These are phyloP conservation scores for Rubia peregrina DNA, from an alignment of 305 asterid species.

Conservation along the genomic window DNA sequence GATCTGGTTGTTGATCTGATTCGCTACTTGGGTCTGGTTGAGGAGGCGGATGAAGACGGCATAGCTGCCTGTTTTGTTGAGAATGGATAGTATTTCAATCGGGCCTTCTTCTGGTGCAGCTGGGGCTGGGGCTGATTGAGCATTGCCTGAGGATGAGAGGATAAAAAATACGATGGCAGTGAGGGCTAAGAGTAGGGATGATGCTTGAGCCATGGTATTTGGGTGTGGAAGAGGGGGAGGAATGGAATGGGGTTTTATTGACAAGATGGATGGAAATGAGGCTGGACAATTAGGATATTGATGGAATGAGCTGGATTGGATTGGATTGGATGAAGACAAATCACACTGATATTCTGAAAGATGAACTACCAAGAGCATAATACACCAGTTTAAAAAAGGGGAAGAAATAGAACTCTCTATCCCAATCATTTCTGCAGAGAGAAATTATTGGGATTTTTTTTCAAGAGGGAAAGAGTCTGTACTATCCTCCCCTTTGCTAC, in stretches of 20 bases:
- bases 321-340: conserved; percentile 22
- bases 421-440: too few species aligned
- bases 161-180: conserved; percentile 22
- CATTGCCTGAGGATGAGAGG: conserved; percentile 24
- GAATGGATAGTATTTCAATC: conserved; percentile 52
- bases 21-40: conserved; percentile 37
- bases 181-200: conserved; percentile 28
- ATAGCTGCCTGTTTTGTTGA: conserved; percentile 49
- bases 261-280: conserved; percentile 23
- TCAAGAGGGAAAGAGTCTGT: too few species aligned
- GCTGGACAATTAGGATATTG: conserved; percentile 24
- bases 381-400: not conserved
- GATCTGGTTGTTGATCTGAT: conserved; percentile 67
- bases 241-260: conserved; percentile 32
- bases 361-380: conserved; percentile 3
- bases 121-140: conserved; percentile 47
- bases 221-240: conserved; percentile 6
- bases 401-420: too few species aligned
- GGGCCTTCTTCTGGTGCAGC: conserved; percentile 58
- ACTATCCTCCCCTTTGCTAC: too few species aligned
- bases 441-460: too few species aligned
- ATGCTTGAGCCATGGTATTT: conserved; percentile 32
- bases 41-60: conserved; percentile 48
- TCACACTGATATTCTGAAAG: not conserved
- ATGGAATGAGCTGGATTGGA: conserved; percentile 63